Base-by-base conservation (phyloP, 495 filamentous ascomycete genomes). In the Aspergillus diversus region DNA sequence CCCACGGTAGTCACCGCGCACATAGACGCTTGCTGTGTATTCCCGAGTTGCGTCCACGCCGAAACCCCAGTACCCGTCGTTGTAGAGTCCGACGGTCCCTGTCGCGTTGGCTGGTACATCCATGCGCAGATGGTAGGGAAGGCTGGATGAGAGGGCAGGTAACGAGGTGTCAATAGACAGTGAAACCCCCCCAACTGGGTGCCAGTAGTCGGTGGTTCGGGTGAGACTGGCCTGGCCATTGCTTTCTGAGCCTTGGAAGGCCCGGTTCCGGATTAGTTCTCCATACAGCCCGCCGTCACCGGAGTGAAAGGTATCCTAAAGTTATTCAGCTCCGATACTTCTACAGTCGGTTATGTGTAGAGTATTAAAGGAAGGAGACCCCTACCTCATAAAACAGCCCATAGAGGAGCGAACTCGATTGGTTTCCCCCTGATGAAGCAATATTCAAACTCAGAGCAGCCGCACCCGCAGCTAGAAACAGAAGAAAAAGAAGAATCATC, bases 101-200 rank as follows among this genome's bases (percentile, higher is more conserved):
- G 93, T 87, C 61, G 93, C 89, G 69, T 92, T 93, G 16, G 90
- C 7, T 8, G 37, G 37, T 13, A 39, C 37, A 39, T 39, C 37
- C 37, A 39, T 39, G 7, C 37, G 37, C 37, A 39, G 7, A 7
- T 39, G 37, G 37, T 39, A 39, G 7, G 37, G 37, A 7, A 39
- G 37, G 37, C 37, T 39, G 37, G 37, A 13, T 13, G 37, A 39
- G 37, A 39, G 8, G 13, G 13, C 37, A 13, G 37, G 37, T 8
- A 13, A 7, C 1, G 37, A 39, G 37, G 37, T 39, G 37, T 39
- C 37, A 13, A 39, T 39, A 13, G 37, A 7, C 13, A 39, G 37
- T 39, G 37, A 39, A 13, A 39, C 37, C 4, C 37, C 37, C 7
- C 37, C 37, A 39, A 39, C 37, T 8, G 37, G 37, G 37, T 39